A percentile compares a stretch with the other conserved stretches of the same genome.
Conservation (phyloP, 2,329 filamentous ascomycete species). For the Verticillium dahliae region DNA sequence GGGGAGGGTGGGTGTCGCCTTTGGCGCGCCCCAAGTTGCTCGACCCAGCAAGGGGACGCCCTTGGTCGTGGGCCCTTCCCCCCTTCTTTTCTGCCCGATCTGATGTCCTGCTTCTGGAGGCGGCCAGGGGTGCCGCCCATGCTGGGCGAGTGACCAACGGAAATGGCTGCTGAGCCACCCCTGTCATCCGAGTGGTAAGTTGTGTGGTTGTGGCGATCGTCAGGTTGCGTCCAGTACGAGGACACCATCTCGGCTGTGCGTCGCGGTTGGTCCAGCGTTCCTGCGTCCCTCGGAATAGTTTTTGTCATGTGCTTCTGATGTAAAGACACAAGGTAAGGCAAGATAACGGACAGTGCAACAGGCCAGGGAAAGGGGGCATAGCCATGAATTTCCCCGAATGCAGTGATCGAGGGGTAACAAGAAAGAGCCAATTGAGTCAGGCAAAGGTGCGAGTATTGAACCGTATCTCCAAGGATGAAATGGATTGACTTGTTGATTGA, state of each 20-base stretch:
- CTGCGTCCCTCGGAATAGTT: neutral
- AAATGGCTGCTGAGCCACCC: neutral
- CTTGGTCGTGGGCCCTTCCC: neutral
- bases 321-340: too few relatives aligned
- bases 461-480: neutral
- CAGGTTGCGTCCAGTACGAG: neutral
- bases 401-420: neutral
- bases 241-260: neutral
- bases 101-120: constrained; percentile 1
- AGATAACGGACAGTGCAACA: neutral
- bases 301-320: neutral
- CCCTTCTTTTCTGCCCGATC: neutral
- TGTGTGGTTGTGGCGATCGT: neutral
- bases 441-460: too few relatives aligned
- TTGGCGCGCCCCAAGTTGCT: neutral
- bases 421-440: neutral
- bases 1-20: constrained; percentile 15
- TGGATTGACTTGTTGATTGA: too few relatives aligned
- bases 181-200: neutral
- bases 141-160: neutral
- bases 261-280: neutral
- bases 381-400: neutral
- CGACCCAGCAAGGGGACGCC: neutral
- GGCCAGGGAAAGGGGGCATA: neutral
- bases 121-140: neutral